These are phyloP conservation scores for Sphaerulina musiva DNA, from an alignment of 2,329 filamentous ascomycete species.

Conservation along the genomic window DNA sequence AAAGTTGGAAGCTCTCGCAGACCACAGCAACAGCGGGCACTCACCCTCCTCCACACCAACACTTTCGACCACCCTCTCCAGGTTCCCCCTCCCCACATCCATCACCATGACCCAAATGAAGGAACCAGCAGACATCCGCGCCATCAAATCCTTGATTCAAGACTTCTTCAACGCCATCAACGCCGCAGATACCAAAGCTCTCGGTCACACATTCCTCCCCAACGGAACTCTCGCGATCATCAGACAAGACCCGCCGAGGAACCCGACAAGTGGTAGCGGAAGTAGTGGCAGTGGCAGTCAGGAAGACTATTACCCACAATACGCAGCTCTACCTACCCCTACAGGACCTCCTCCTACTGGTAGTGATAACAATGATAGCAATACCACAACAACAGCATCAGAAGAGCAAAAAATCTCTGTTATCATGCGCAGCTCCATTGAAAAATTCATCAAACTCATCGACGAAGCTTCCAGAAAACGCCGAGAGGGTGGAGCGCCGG, in stretches of 20 bases:
- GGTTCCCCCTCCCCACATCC: neutral
- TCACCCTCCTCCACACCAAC: too few relatives aligned
- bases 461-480: slow-evolving; percentile 16
- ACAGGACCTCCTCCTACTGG: neutral
- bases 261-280: neutral
- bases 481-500: slow-evolving; percentile 7
- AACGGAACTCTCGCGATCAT: slow-evolving; percentile 51
- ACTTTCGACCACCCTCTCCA: too few relatives aligned
- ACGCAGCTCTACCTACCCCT: neutral
- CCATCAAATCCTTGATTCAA: slow-evolving; percentile 19
- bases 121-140: slow-evolving; percentile 3
- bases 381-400: neutral
- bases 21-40: too few relatives aligned
- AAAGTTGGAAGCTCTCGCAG: too few relatives aligned
- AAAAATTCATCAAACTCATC: slow-evolving; percentile 17
- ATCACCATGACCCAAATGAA: slow-evolving; percentile 15
- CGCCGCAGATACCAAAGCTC: slow-evolving; percentile 43
- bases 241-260: slow-evolving; percentile 17
- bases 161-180: slow-evolving; percentile 24
- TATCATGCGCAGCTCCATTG: slow-evolving; percentile 13
- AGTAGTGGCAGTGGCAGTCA: too few relatives aligned
- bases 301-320: neutral
- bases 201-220: slow-evolving; percentile 70
- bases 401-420: slow-evolving; percentile 1
- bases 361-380: neutral